A percentile compares a stretch with the other conserved stretches of the same genome.
Evolutionary conservation across 2,329 filamentous ascomycete genomes (phyloP).

Genomic region (Aphanoascus verrucosus): DNA sequence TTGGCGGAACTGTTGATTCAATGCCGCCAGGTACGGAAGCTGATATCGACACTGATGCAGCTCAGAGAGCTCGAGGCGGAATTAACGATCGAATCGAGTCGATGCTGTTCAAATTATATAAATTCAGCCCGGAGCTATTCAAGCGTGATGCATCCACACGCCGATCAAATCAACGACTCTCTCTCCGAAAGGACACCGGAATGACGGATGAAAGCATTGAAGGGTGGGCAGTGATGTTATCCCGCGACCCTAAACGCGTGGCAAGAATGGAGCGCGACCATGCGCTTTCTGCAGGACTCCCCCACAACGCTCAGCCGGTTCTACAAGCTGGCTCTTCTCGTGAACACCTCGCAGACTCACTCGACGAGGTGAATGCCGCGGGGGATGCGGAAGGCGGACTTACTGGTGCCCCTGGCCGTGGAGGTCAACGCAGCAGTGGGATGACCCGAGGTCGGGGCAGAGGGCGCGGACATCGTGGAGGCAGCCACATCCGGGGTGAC

Average conservation of each 20-base stretch:
- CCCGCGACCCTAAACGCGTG: conserved; percentile 57
- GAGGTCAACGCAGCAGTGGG: conserved; percentile 14
- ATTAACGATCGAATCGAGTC: conserved; percentile 44
- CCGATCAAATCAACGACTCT: conserved; percentile 50
- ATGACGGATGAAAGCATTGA: conserved; percentile 93
- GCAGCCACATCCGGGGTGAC: conserved; percentile 39
- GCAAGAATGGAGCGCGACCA: conserved; percentile 61
- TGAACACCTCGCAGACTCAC: conserved; percentile 22
- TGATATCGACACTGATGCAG: conserved; percentile 47
- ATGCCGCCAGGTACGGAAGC: conserved; percentile 35
- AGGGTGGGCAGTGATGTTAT: conserved; percentile 83
- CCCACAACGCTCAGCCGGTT: conserved; percentile 43
- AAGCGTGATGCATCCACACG: conserved; percentile 60
- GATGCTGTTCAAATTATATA: conserved; percentile 61
- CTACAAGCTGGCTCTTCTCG: conserved; percentile 57
- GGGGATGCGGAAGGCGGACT: conserved; percentile 39
- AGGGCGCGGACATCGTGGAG: conserved; percentile 39
- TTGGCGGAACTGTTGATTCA: conserved; percentile 75
- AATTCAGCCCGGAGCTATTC: conserved; percentile 55
- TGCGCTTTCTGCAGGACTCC: conserved; percentile 49
- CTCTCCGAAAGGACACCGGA: conserved; percentile 62
- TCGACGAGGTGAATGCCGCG: conserved; percentile 43
- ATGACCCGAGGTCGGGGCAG: conserved; percentile 32
- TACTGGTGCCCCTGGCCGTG: conserved; percentile 15
- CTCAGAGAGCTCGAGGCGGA: conserved; percentile 26